Base-by-base conservation (phyloP, 768 basidiomycete species). In the Tricholoma saponaceum region DNA sequence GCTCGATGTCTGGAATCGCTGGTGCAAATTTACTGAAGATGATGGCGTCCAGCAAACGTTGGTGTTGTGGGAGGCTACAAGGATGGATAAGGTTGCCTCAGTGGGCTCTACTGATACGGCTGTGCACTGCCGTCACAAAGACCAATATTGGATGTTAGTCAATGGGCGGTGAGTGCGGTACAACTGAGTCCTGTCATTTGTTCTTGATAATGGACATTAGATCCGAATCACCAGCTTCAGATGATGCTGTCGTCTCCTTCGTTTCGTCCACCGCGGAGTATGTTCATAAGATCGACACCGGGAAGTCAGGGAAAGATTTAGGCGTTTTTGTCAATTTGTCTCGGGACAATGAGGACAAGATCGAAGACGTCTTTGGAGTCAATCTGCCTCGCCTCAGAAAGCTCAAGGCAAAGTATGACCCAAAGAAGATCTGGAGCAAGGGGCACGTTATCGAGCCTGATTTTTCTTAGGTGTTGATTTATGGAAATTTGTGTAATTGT, bases 371-470 rank as follows among this genome's bases (percentile, higher is more conserved):
- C 1, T 72, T 63, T 54, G 70, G 69, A 14, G 57, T 41, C 6
- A 66, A 69, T 53, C 60, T 70, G 26, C 59, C 62, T 20, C 60
- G 64, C 20, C 55, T 70, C 50, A 58, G 63, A 22, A 63, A 59
- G 54, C 23, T 69, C 32, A 72, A 72, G 60, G 61, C 63, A 0
- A 67, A 67, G 55, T 74, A 70, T 55, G 71, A 74, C 52, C 71
- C 71, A 16, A 63, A 60, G 37, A 67, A 66, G 33, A 60, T 72
- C 6, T 73, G 64, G 62, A 64, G 55, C 39, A 68, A 64, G 57
- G 66, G 66, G 2, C 63, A 57, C 16, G 58, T 60, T 6, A 69
- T 71, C 32, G 64, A 69, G 50, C 68, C 70, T 5, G 58, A 61
- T 39, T 54, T 57, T 55, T 23, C 43, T 44, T 22, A 44, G 43